Base-by-base conservation (phyloP, 306 rosid genomes). In the Dalbergia cultrata region DNA sequence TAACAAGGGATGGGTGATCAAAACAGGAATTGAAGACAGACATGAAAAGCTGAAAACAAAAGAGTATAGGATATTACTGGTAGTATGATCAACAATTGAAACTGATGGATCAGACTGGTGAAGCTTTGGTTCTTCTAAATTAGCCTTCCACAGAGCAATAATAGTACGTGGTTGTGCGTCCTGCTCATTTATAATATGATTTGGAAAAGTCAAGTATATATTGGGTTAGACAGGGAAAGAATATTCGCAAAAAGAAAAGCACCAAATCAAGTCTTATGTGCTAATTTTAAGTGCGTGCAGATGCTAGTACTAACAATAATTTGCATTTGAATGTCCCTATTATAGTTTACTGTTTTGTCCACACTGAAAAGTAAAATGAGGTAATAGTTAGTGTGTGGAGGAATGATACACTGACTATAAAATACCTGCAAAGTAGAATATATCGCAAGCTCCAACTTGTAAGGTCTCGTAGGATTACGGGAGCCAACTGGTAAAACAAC, bases 381-480 rank as follows among this genome's bases (percentile, higher is more conserved):
- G 3, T 17, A 33, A 49, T 37, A 62, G 47, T 16, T 53, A 66
- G 62, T 71, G 45, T 49, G 31, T 21, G 57, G 33, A 58, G 77
- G 78, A 78, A 70, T 73, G 47, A 71, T 37, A 33, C 18, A 34
- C 16, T 72, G 31, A 66, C 13, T 39, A 21, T 34, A 17, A 35
- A 62, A 70, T 92, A 93, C 99, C 99, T 96, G 99, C 80, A 92
- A 17, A 81, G 81, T 81, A 72, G 90, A 59, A 86, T 96, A 96
- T 13, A 92, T 78, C 17, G 93, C 99, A 86, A 96, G 98, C 92
- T 96, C 98, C 94, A 96, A 83, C 95, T 93, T 96, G 89, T 54
- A 90, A 83, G 99, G 99, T 85, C 50, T 79, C 16, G 89, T 72
- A 61, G 85, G 88, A 43, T 76, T 87, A 17, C 92, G 93, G 33